Evolutionary conservation across 768 basidiomycete species (phyloP), one percentile per base, ranked within the genome.

Genomic region (Suillus discolor): DNA sequence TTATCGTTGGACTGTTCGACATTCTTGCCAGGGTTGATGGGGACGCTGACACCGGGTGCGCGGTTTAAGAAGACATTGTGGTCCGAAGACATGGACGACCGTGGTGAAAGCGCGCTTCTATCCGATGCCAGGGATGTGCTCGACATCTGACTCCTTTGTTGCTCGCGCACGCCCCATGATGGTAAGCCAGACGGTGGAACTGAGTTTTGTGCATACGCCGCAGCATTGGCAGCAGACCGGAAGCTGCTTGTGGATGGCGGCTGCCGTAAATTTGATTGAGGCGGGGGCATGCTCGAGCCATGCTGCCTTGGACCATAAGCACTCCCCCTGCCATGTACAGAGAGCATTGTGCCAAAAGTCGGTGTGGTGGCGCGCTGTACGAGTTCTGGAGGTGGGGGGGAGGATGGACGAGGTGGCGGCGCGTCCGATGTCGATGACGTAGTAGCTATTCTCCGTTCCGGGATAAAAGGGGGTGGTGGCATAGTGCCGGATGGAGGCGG

Each of bases 321-420:
- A 60, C 81, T 76, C 64, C 78, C 76, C 64, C 78, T 83, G 41
- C 84, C 83, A 41, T 87, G 85, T 11, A 89, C 83, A 45, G 83
- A 82, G 20, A 90, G 79, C 62, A 85, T 83, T 2, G 87, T 78
- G 2, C 91, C 90, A 69, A 92, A 88, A 8, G 90, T 90, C 0
- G 93, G 93, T 1, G 93, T 94, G 4, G 93, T 93, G 12, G 96
- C 94, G 16, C 96, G 91, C 72, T 94, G 90, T 67, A 97, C 89
- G 73, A 97, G 91, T 64, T 98, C 96, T 20, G 91, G 81, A 20
- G 96, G 97, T 6, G 96, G 96, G 2, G 97, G 96, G 0, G 97
- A 98, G 4, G 89, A 91, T 0, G 97, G 97, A 53, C 96, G 84
- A 36, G 93, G 90, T 0, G 96, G 96, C 13, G 92, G 91, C 6